Conservation (phyloP, 2,329 filamentous ascomycete genomes). For the Aspergillus amoenus region DNA sequence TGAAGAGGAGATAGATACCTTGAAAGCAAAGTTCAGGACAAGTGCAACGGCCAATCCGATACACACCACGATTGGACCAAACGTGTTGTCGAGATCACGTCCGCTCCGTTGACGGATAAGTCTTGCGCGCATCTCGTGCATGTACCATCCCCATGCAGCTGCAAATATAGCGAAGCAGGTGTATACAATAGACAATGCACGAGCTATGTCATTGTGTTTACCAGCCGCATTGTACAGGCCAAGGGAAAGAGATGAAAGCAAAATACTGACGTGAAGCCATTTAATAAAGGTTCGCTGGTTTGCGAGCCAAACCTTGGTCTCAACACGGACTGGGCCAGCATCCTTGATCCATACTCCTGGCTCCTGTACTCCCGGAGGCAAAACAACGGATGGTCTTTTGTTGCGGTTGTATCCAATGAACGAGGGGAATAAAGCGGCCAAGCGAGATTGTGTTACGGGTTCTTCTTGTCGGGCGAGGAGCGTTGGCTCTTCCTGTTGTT, state of each 20-base stretch:
- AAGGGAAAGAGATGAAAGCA: slow-evolving; percentile 80
- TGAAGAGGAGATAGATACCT: slow-evolving; percentile 43
- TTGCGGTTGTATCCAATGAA: slow-evolving; percentile 73
- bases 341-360: slow-evolving; percentile 93
- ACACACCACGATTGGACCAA: slow-evolving; percentile 82
- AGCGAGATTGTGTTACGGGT: slow-evolving; percentile 52
- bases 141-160: slow-evolving; percentile 81
- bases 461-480: slow-evolving; percentile 22
- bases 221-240: slow-evolving; percentile 87
- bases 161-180: slow-evolving; percentile 79
- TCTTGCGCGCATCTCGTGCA: slow-evolving; percentile 71
- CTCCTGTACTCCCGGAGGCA: slow-evolving; percentile 86
- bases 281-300: slow-evolving; percentile 98
- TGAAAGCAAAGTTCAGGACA: slow-evolving; percentile 84
- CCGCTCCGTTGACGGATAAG: slow-evolving; percentile 86
- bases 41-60: slow-evolving; percentile 74
- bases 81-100: slow-evolving; percentile 86
- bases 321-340: slow-evolving; percentile 83
- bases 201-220: slow-evolving; percentile 68
- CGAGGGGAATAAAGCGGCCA: slow-evolving; percentile 74
- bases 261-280: slow-evolving; percentile 92
- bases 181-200: slow-evolving; percentile 78
- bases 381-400: slow-evolving; percentile 51
- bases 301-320: slow-evolving; percentile 97
- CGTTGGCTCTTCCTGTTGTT: slow-evolving; percentile 32